Base-by-base conservation (phyloP, 192 early-diverging fungal species). In the Backusella tuberculispora region DNA sequence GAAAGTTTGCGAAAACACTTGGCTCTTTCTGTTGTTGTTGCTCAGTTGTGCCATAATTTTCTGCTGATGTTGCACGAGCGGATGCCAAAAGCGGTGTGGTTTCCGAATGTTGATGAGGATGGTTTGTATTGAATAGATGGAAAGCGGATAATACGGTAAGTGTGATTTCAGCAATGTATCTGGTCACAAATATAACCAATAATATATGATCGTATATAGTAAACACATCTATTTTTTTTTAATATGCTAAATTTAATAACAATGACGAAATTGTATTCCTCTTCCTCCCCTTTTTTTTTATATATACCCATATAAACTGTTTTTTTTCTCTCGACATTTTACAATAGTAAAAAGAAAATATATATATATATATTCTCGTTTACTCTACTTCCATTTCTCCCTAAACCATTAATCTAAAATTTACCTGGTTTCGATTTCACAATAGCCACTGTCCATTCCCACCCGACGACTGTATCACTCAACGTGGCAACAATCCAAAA, bases 401-500 rank as follows among this genome's bases (percentile, higher is more conserved):
- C 42, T 43, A 34, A 34, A 34, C 37, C 10, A 63, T 40, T 72
- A 29, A 41, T 63, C 2, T 47, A 46, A 40, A 15, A 79, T 45
- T 67, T 77, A 83, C 84, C 79, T 53, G 64, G 44, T 41, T 37
- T n/a, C 21, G 70, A 76, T 40, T 78, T 50, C 10, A 63, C 5
- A 24, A 80, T 56, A 24, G 41, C 67, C 9, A 71, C 70, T 9
- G 70, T 40, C 88, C 88, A 89, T 43, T 79, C 60, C 78, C 79
- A 85, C 19, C 80, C 79, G 47, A 88, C 71, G 9, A 84, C 68
- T 0, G 80, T 75, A 50, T 90, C 89, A 3, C 80, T 76, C 4
- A 83, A 40, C 19, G 80, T 64, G 3, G 84, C 80, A 5, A 85
- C 40, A 41, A 72, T 74, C 86, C 87, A 90, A 48, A 90, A 90